phyloP scores from a whole-genome alignment of 176 grass and related monocot species.

The Oryza coarctata region DNA sequence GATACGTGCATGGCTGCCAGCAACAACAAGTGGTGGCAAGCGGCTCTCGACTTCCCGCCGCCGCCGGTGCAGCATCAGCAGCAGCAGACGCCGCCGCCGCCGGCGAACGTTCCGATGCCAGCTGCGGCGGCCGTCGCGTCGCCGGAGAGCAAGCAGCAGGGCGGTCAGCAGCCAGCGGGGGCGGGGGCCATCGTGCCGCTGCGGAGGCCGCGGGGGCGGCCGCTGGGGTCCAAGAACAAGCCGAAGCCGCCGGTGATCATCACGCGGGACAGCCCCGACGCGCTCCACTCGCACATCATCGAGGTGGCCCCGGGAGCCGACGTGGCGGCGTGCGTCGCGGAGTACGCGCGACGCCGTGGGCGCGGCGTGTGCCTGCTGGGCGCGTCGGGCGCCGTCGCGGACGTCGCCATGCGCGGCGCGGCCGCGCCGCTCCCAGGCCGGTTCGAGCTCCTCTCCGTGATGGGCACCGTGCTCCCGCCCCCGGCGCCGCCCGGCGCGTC shows the following conservation, averaged over 20 bases:
- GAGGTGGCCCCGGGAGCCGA: constrained; percentile 50
- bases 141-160: constrained; percentile 21
- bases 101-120: neutral
- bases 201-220: constrained; percentile 47
- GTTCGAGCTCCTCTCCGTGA: constrained; percentile 50
- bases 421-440: constrained; percentile 3
- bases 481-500: constrained; percentile 48
- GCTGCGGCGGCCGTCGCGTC: neutral
- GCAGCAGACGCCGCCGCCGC: neutral
- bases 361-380: constrained; percentile 58
- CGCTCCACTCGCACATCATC: constrained; percentile 62
- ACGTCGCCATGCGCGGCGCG: constrained; percentile 54
- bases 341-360: constrained; percentile 60
- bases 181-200: constrained; percentile 44
- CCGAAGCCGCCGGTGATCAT: constrained; percentile 69
- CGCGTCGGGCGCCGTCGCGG: constrained; percentile 46
- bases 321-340: constrained; percentile 53
- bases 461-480: constrained; percentile 51
- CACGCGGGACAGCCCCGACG: constrained; percentile 67
- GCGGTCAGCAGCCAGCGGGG: neutral
- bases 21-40: constrained; percentile 65
- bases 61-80: neutral
- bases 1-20: constrained; percentile 40
- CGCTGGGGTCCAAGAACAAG: constrained; percentile 71
- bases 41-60: constrained; percentile 49